Evolutionary conservation across 371 early-diverging fungal genomes (phyloP), one percentile per base, ranked within the genome.

Genomic region (Mortierella sp.): DNA sequence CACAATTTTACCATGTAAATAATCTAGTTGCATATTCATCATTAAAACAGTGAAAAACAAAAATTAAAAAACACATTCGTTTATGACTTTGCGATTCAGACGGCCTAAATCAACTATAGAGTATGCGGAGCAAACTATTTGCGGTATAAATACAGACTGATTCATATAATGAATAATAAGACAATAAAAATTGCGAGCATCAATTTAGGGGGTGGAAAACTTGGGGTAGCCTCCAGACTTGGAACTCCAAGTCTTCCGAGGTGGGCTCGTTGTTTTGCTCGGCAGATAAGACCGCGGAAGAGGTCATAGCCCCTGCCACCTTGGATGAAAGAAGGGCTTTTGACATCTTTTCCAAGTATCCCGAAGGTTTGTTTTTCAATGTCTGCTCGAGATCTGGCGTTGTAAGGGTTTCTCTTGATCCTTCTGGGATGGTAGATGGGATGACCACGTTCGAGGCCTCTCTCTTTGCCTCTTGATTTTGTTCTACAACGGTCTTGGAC

Each of bases 291-390:
- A 47, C 15, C 13, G 55, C 40, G 37, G 60, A n/a, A 1, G 60
- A 17, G 0, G 59, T 8, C 31, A 22, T 35, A 19, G 31, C 45
- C 4, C 61, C 54, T 17, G 61, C 17, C n/a, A 26, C 31, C 31
- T 66, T 72, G 4, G 66, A 32, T 15, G 68, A 35, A 29, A 68
- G 17, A 28, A 78, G 65, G 1, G 69, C 78, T 61, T 78, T 78
- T 13, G 78, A 78, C 69, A 78, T 68, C 55, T 77, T 77, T 58
- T 77, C 78, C 31, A 77, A 26, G 53, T 77, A 77, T 17, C 78
- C 78, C 2, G 72, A 72, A 1, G 78, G 65, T 54, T 72, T 77
- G 53, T 51, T 72, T 45, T 53, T 68, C 17, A 72, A 49, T 26
- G 68, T 37, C 19, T 40, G 58, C 26, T 72, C 73, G 17, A 61